Conservation (phyloP, 305 asterid genomes). For the Fraxinus dipetala region DNA sequence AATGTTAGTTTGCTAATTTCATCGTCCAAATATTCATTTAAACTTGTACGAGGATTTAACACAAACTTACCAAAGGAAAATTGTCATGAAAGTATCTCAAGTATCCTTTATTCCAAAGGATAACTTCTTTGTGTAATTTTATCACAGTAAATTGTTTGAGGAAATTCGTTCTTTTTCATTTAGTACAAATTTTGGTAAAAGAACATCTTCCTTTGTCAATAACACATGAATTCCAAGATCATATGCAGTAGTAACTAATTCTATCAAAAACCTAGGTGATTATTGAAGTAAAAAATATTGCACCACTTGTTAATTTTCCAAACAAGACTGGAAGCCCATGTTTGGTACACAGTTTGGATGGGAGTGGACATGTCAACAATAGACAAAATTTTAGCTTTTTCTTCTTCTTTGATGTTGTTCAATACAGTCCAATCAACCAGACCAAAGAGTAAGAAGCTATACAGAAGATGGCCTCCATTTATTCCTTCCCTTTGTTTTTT, state of each 20-base stretch:
- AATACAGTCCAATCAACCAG: neutral
- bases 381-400: neutral
- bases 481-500: constrained; percentile 29
- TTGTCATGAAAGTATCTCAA: neutral
- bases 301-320: neutral
- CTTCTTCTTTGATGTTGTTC: neutral
- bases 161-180: neutral
- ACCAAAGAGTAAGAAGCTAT: neutral
- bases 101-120: neutral
- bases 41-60: neutral
- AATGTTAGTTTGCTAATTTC: neutral
- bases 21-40: neutral
- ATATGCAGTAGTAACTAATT: neutral
- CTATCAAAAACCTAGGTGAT: neutral
- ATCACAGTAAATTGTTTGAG: neutral
- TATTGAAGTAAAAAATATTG: neutral
- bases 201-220: neutral
- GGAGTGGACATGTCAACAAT: neutral
- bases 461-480: neutral
- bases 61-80: neutral
- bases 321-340: neutral
- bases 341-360: neutral
- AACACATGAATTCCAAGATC: neutral
- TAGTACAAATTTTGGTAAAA: neutral
- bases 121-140: neutral